Evolutionary conservation across 768 basidiomycete genomes (phyloP).

Genomic region (Psilocybe tampanensis): DNA sequence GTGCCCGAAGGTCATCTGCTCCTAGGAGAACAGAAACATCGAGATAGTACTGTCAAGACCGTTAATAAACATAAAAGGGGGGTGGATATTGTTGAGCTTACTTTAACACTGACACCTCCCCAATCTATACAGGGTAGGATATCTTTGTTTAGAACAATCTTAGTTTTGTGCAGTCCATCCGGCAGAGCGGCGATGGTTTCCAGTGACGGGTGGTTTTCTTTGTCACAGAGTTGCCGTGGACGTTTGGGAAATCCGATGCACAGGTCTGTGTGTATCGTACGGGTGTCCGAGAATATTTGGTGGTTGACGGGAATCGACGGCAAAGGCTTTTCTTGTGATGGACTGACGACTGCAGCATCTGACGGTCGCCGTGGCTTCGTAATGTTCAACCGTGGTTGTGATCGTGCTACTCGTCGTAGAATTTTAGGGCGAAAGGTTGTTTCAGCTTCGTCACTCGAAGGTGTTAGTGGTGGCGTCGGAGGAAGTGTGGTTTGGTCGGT

Average conservation of each 20-base stretch:
- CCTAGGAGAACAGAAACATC: slow-evolving; percentile 70
- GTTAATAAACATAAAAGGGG: slow-evolving; percentile 4
- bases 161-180: slow-evolving; percentile 68
- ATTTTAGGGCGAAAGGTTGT: slow-evolving; percentile 28
- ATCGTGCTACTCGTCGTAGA: slow-evolving; percentile 37
- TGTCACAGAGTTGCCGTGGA: slow-evolving; percentile 46
- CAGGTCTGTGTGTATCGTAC: slow-evolving; percentile 51
- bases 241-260: slow-evolving; percentile 74
- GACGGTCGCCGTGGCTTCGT: slow-evolving; percentile 24
- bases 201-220: slow-evolving; percentile 45
- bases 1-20: slow-evolving; percentile 62
- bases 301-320: slow-evolving; percentile 38
- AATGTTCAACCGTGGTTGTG: slow-evolving; percentile 25
- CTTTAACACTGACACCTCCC: slow-evolving; percentile 69
- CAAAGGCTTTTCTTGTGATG: slow-evolving; percentile 40
- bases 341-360: slow-evolving; percentile 12
- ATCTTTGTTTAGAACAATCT: slow-evolving; percentile 53
- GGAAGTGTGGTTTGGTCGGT: slow-evolving; percentile 42
- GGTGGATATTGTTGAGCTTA: slow-evolving; percentile 30
- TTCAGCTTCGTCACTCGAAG: slow-evolving; percentile 50
- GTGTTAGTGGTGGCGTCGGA: slow-evolving; percentile 52
- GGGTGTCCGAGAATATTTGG: slow-evolving; percentile 43
- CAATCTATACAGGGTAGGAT: slow-evolving; percentile 71
- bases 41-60: slow-evolving; percentile 60
- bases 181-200: slow-evolving; percentile 53